These are phyloP conservation scores for Taphrina pruni DNA, from an alignment of 1,139 yeast genomes.

Conservation along the genomic window DNA sequence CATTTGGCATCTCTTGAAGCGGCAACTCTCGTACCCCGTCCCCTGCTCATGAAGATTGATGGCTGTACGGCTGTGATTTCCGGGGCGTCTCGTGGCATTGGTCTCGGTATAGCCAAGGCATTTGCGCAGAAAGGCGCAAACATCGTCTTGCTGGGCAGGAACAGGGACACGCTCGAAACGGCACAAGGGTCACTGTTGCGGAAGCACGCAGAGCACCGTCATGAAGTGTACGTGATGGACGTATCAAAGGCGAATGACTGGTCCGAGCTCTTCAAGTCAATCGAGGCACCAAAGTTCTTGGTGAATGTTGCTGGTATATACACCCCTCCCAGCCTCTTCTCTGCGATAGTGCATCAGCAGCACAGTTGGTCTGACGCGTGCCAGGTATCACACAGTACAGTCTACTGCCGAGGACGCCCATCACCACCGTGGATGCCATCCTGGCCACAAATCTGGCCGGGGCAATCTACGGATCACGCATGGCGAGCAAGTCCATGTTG, in stretches of 20 bases:
- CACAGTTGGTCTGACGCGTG: too few relatives aligned
- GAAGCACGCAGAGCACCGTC: slow-evolving; percentile 57
- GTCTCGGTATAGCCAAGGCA: slow-evolving; percentile 65
- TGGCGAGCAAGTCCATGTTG: slow-evolving; percentile 60
- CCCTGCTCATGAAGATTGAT: slow-evolving; percentile 4
- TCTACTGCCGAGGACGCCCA: slow-evolving; percentile 59
- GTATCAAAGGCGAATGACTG: slow-evolving; percentile 40
- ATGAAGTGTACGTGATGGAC: slow-evolving; percentile 53
- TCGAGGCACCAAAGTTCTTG: slow-evolving; percentile 43
- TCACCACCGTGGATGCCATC: slow-evolving; percentile 57
- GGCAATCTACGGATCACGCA: slow-evolving; percentile 66
- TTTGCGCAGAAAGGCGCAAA: slow-evolving; percentile 69
- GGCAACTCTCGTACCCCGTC: not conserved
- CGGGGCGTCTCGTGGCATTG: slow-evolving; percentile 88
- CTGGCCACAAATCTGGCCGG: slow-evolving; percentile 68
- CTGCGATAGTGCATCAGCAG: too few relatives aligned
- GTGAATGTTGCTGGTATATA: slow-evolving; percentile 47
- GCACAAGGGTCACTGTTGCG: slow-evolving; percentile 54
- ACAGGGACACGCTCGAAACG: slow-evolving; percentile 53
- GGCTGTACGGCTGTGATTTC: slow-evolving; percentile 57
- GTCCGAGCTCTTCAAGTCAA: slow-evolving; percentile 10
- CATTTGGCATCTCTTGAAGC: too few relatives aligned
- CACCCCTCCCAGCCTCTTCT: too few relatives aligned
- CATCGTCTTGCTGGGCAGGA: slow-evolving; percentile 67
- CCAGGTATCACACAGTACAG: slow-evolving; percentile 69